A percentile compares a stretch with the other conserved stretches of the same genome.
phyloP scores from a whole-genome alignment of 2,329 filamentous ascomycete species.

The Penicillium fuscoglaucum region DNA sequence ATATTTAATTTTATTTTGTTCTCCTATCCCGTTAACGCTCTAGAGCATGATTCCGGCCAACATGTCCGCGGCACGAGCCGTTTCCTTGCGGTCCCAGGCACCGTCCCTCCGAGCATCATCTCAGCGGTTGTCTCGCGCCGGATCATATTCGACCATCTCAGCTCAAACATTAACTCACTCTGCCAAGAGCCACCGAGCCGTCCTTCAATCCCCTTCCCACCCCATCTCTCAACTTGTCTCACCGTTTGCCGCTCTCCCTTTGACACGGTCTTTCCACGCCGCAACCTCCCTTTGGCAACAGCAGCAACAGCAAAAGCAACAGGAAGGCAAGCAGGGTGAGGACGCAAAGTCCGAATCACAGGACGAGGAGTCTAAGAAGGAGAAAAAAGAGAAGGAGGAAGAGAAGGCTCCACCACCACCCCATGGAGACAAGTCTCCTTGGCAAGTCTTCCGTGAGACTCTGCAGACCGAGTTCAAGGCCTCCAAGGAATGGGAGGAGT shows the following conservation, averaged over 20 bases:
- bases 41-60: slow-evolving; percentile 43
- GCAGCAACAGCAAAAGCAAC: slow-evolving; percentile 34
- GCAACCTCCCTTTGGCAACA: slow-evolving; percentile 36
- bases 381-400: slow-evolving; percentile 52
- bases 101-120: slow-evolving; percentile 36
- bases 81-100: slow-evolving; percentile 37
- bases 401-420: slow-evolving; percentile 85
- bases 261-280: slow-evolving; percentile 42
- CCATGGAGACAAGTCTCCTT: slow-evolving; percentile 96
- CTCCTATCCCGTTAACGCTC: slow-evolving; percentile 12
- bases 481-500: slow-evolving; percentile 99
- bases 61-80: slow-evolving; percentile 41
- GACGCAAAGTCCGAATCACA: slow-evolving; percentile 41
- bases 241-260: slow-evolving; percentile 37
- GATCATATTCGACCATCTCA: slow-evolving; percentile 39
- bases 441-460: slow-evolving; percentile 99
- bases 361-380: slow-evolving; percentile 49
- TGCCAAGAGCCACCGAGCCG: slow-evolving; percentile 26
- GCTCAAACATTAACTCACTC: slow-evolving; percentile 33
- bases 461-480: slow-evolving; percentile 90
- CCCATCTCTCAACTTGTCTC: slow-evolving; percentile 35
- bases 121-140: slow-evolving; percentile 37
- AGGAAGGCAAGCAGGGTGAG: slow-evolving; percentile 41
- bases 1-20: slow-evolving; percentile 6
- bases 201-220: slow-evolving; percentile 36